Conservation (phyloP, 768 basidiomycete genomes). For the Chlorophyllum brunneum region DNA sequence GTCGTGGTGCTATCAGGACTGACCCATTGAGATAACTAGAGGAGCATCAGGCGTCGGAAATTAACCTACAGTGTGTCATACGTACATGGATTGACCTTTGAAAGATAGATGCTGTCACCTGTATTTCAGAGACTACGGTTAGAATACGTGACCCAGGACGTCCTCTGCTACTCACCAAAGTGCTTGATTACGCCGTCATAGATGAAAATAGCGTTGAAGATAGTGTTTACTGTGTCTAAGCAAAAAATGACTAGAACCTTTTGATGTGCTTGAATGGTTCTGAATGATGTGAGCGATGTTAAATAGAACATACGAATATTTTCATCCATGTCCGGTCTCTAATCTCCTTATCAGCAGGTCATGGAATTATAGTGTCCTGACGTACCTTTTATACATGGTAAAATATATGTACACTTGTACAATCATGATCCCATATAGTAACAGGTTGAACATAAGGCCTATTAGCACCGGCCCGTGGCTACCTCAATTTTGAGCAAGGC, state of each 20-base stretch:
- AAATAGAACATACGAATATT: slow-evolving; percentile 29
- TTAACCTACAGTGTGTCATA: too few species aligned
- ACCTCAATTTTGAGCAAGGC: too few species aligned
- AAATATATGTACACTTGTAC: slow-evolving; percentile 46
- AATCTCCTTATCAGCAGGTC: neutral
- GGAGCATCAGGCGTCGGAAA: too few species aligned
- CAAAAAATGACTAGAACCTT: slow-evolving; percentile 29
- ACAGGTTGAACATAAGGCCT: slow-evolving; percentile 41
- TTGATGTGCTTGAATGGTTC: slow-evolving; percentile 18
- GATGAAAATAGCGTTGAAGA: slow-evolving; percentile 40
- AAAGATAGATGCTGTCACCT: slow-evolving; percentile 17
- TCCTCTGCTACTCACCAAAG: slow-evolving; percentile 32
- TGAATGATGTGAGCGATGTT: slow-evolving; percentile 22
- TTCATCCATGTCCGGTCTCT: slow-evolving; percentile 48
- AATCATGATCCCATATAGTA: slow-evolving; percentile 48
- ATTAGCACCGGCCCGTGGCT: slow-evolving; percentile 50
- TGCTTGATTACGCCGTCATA: slow-evolving; percentile 43
- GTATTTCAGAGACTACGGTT: neutral
- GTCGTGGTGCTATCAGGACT: too few species aligned
- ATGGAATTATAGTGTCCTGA: neutral
- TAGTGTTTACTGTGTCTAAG: slow-evolving; percentile 45
- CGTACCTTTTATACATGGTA: slow-evolving; percentile 28
- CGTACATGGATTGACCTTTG: neutral
- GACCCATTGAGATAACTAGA: too few species aligned
- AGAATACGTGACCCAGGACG: neutral